These are phyloP conservation scores for Magnusiomyces magnusii DNA, from an alignment of 1,139 yeast species.

Conservation along the genomic window DNA sequence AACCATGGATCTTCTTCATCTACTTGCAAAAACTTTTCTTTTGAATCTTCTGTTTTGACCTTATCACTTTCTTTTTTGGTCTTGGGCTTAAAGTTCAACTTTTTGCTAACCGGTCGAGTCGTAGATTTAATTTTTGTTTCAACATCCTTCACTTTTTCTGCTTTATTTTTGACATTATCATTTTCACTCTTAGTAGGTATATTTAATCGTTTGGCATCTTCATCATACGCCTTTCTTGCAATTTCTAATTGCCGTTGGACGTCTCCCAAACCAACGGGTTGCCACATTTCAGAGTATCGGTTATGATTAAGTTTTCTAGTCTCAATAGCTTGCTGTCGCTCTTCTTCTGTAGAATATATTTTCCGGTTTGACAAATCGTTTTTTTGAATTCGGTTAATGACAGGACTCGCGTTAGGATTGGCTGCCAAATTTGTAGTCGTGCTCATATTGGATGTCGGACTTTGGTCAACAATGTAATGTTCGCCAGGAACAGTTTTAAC, in stretches of 20 bases:
- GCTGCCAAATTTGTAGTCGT: neutral
- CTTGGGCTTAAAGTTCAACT: neutral
- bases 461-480: constrained; percentile 1
- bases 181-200: neutral
- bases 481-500: neutral
- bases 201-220: neutral
- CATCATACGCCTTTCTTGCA: neutral
- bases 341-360: neutral
- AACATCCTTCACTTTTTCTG: too few relatives aligned
- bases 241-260: neutral
- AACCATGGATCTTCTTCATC: constrained; percentile 1
- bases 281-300: neutral
- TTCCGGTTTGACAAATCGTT: neutral
- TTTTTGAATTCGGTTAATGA: neutral
- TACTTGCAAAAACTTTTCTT: neutral
- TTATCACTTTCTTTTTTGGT: neutral
- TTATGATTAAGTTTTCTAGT: neutral
- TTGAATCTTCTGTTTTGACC: neutral
- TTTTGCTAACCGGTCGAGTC: too few relatives aligned
- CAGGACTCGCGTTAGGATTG: neutral
- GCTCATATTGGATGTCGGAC: neutral
- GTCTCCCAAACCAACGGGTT: neutral
- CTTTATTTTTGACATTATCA: neutral
- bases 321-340: neutral
- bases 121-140: neutral